A percentile compares a stretch with the other conserved stretches of the same genome.
Evolutionary conservation across 2,329 filamentous ascomycete species (phyloP).

Genomic region (Phyllosticta citriasiana): DNA sequence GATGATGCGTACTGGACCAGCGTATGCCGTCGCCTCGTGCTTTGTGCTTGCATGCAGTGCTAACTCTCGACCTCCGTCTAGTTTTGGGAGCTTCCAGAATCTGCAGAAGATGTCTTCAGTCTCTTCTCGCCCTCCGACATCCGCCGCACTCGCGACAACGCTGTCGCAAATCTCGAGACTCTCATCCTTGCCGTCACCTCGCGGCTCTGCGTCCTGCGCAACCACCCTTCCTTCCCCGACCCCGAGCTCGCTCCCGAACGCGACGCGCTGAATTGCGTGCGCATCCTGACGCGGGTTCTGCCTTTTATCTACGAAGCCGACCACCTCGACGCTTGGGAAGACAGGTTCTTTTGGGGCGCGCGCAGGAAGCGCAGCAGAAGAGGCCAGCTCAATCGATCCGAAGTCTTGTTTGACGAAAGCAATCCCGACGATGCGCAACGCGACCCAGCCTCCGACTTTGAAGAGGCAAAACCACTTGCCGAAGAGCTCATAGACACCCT

Average conservation of each 20-base stretch:
- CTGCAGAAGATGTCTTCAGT: constrained; percentile 91
- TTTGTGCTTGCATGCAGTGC: constrained; percentile 2
- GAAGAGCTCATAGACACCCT: constrained; percentile 89
- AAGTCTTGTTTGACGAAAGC: constrained; percentile 78
- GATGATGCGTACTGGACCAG: constrained; percentile 90
- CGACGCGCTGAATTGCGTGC: constrained; percentile 90
- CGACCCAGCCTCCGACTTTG: constrained; percentile 53
- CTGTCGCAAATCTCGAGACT: constrained; percentile 81
- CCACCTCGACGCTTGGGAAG: constrained; percentile 72
- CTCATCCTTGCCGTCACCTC: constrained; percentile 76
- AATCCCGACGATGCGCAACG: constrained; percentile 38
- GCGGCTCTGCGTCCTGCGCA: constrained; percentile 69
- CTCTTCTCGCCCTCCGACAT: constrained; percentile 76
- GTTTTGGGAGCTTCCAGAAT: constrained; percentile 98
- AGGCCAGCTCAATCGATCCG: constrained; percentile 42
- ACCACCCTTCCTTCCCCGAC: constrained; percentile 86
- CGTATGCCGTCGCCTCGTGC: constrained; percentile 42
- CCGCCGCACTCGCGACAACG: constrained; percentile 73
- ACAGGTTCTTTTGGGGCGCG: constrained; percentile 82
- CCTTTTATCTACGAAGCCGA: constrained; percentile 91
- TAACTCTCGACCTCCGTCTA: constrained; percentile 27
- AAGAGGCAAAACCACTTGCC: constrained; percentile 76
- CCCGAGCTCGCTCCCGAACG: constrained; percentile 70
- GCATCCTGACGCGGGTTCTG: constrained; percentile 77
- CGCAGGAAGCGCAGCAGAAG: constrained; percentile 50